Percentiles rank a stretch among this genome's conserved stretches.
Conservation (phyloP, 108 stramenopile genomes). For the Chaetoceros tenuissimus region DNA sequence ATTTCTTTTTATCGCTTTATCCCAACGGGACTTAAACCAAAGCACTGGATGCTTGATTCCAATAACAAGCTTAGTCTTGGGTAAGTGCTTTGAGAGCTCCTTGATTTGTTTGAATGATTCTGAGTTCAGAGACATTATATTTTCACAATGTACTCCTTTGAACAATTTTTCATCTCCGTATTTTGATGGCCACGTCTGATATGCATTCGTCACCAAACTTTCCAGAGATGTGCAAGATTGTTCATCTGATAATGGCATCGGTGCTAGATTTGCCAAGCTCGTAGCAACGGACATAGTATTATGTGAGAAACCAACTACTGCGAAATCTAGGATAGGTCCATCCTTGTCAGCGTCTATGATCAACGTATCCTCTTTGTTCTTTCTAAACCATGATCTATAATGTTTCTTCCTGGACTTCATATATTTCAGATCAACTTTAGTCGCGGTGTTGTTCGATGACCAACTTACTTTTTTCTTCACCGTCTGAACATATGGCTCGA, state of each 20-base stretch:
- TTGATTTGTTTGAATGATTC: conserved; percentile 16
- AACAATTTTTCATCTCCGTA: conserved; percentile 5
- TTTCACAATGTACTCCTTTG: too few relatives aligned
- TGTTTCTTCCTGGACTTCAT: too few relatives aligned
- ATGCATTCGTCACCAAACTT: conserved; percentile 10
- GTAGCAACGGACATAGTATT: conserved; percentile 58
- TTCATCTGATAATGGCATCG: conserved; percentile 12
- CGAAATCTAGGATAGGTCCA: conserved; percentile 44
- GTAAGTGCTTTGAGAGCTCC: conserved; percentile 31
- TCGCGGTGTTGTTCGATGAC: too few relatives aligned
- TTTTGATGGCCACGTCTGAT: conserved; percentile 13
- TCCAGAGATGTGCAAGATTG: conserved; percentile 9
- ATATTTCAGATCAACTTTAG: too few relatives aligned
- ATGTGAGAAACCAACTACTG: conserved; percentile 74
- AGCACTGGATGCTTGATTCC: conserved; percentile 65
- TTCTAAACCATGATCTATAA: too few relatives aligned
- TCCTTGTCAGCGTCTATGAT: conserved; percentile 9
- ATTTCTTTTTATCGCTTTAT: conserved; percentile 42
- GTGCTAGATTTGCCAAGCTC: conserved; percentile 17
- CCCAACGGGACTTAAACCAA: conserved; percentile 75
- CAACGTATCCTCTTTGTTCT: too few relatives aligned
- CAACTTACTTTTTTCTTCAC: too few relatives aligned
- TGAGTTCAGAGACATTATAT: conserved; percentile 33
- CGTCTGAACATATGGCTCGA: too few relatives aligned
- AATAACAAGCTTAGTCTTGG: conserved; percentile 53